Evolutionary conservation across 1,284 basidiomycete species (phyloP).

Genomic region (Trichosporon inkin): DNA sequence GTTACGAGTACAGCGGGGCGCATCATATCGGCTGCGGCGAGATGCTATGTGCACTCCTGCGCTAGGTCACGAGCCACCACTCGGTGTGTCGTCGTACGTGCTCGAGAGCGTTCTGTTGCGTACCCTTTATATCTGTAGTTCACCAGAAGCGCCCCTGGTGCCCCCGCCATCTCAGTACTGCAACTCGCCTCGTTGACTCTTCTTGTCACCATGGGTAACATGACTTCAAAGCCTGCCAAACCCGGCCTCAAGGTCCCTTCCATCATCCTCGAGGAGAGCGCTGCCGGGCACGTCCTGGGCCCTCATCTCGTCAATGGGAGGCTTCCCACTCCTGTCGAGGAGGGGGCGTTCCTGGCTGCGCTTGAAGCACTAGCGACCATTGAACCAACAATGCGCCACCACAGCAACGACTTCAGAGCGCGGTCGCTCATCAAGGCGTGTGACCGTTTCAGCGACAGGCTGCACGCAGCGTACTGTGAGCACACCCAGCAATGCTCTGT

Average conservation of each 20-base stretch:
- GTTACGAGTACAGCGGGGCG: no score
- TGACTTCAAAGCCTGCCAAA: not conserved
- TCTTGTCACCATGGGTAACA: not conserved
- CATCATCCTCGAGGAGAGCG: not conserved
- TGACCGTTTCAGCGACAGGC: not conserved
- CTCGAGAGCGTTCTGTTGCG: no score
- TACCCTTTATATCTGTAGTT: no score
- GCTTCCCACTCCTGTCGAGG: not conserved
- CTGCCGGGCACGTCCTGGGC: not conserved
- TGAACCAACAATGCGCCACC: not conserved
- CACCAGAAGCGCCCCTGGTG: no score
- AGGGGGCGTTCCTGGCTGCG: not conserved
- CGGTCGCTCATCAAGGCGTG: constrained; percentile 4
- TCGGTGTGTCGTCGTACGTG: no score
- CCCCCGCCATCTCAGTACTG: no score
- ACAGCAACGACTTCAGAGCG: not conserved
- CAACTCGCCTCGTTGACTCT: no score
- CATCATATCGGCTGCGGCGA: not conserved
- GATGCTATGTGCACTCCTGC: no score
- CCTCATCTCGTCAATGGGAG: not conserved
- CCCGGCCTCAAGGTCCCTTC: not conserved
- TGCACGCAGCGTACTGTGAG: not conserved
- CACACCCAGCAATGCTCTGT: not conserved
- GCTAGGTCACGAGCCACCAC: no score
- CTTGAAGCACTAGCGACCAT: not conserved